phyloP scores from a whole-genome alignment of 1,284 basidiomycete species.

The Malassezia yamatoensis region DNA sequence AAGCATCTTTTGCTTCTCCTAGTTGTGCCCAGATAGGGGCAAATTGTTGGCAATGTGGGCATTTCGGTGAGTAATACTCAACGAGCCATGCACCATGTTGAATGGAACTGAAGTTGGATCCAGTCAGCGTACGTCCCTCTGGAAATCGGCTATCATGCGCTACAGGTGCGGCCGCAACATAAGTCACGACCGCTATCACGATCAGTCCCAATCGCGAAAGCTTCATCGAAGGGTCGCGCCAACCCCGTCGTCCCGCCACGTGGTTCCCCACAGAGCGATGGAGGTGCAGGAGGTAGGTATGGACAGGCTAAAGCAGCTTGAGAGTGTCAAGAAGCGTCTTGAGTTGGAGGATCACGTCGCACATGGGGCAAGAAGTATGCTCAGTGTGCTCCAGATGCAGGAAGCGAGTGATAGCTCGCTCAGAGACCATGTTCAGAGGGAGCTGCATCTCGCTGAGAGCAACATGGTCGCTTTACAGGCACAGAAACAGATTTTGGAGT shows the following conservation, averaged over 20 bases:
- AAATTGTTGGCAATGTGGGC: constrained; percentile 65
- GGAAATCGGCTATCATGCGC: constrained; percentile 1
- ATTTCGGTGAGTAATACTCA: constrained; percentile 57
- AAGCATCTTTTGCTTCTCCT: constrained; percentile 54
- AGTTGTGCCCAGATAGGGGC: constrained; percentile 74
- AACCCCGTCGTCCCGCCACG: background rate
- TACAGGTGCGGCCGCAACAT: background rate
- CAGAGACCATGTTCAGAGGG: constrained; percentile 63
- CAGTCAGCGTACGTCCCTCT: constrained; percentile 22
- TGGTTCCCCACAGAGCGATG: background rate
- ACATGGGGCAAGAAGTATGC: constrained; percentile 72
- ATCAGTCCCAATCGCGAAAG: background rate
- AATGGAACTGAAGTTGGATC: constrained; percentile 32
- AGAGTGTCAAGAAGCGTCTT: constrained; percentile 44
- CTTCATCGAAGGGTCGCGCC: constrained; percentile 1
- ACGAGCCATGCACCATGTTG: constrained; percentile 38
- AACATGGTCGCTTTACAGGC: constrained; percentile 61
- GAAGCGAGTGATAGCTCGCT: constrained; percentile 43
- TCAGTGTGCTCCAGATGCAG: constrained; percentile 57
- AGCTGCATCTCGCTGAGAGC: constrained; percentile 61
- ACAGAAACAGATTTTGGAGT: constrained; percentile 2
- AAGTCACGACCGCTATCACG: background rate
- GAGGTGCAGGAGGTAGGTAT: constrained; percentile 7
- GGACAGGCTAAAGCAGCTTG: background rate
- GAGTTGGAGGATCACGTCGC: constrained; percentile 65